Conservation (phyloP, 202 grass and related monocot species). For the Hordeum pubiflorum region DNA sequence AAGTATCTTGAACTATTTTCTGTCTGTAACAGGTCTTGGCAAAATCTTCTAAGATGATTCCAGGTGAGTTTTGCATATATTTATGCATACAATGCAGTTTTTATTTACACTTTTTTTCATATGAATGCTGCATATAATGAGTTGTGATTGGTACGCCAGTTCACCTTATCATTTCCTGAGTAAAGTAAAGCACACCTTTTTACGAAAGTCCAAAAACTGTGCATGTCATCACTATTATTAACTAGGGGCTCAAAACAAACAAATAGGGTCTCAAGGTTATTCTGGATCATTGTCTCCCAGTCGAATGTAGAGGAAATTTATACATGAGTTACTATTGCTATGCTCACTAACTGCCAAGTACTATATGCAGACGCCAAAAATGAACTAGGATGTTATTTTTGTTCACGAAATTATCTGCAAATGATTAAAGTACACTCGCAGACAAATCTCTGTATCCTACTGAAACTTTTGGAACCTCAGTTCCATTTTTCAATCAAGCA, state of each 20-base stretch:
- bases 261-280: not conserved
- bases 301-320: not conserved
- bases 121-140: not conserved
- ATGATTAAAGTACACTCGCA: not conserved
- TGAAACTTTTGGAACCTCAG: not conserved
- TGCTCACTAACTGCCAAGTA: not conserved
- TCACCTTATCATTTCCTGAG: not conserved
- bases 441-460: not conserved
- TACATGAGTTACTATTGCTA: not conserved
- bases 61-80: constrained; percentile 61
- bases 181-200: not conserved
- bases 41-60: constrained; percentile 99
- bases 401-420: not conserved
- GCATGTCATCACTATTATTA: not conserved
- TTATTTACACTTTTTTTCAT: not conserved
- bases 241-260: not conserved
- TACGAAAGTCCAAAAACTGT: not conserved
- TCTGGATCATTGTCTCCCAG: not conserved
- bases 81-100: not conserved
- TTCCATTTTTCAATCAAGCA: not conserved
- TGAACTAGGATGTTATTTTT: not conserved
- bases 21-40: constrained; percentile 60
- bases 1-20: constrained; percentile 3
- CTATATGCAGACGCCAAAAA: not conserved
- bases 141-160: not conserved